A percentile compares a stretch with the other conserved stretches of the same genome.
Conservation (phyloP, 129 eudicot genomes). For the Tanacetum coccineum region DNA sequence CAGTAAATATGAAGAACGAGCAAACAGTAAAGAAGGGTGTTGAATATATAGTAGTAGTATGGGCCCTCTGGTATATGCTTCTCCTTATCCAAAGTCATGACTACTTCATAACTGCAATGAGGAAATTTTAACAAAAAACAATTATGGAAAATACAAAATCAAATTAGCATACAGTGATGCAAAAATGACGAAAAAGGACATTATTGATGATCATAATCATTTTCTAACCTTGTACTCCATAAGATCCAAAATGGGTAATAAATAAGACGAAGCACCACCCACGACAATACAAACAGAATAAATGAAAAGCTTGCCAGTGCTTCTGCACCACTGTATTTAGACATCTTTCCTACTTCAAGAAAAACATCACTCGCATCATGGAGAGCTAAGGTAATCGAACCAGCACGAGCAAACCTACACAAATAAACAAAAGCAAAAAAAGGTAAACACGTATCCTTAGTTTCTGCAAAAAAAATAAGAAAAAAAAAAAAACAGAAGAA, state of each 20-base stretch:
- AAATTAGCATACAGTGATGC: neutral
- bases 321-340: constrained; percentile 80
- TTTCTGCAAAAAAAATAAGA: too few species aligned
- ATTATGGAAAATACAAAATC: neutral
- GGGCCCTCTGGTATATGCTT: constrained; percentile 68
- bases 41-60: constrained; percentile 70
- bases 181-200: neutral
- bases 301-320: constrained; percentile 83
- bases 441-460: too few species aligned
- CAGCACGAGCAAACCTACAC: too few species aligned
- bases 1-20: constrained; percentile 87
- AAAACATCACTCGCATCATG: too few species aligned
- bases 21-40: constrained; percentile 71
- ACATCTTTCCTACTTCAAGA: too few species aligned
- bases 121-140: neutral
- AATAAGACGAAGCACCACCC: constrained; percentile 84
- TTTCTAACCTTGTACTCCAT: constrained; percentile 84
- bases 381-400: too few species aligned
- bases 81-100: constrained; percentile 64
- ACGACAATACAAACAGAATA: constrained; percentile 76
- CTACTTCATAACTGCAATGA: constrained; percentile 69
- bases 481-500: too few species aligned
- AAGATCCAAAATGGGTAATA: constrained; percentile 88
- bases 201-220: neutral
- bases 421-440: too few species aligned